Conservation (phyloP, 2,329 filamentous ascomycete genomes). For the Colletotrichum somersetense region DNA sequence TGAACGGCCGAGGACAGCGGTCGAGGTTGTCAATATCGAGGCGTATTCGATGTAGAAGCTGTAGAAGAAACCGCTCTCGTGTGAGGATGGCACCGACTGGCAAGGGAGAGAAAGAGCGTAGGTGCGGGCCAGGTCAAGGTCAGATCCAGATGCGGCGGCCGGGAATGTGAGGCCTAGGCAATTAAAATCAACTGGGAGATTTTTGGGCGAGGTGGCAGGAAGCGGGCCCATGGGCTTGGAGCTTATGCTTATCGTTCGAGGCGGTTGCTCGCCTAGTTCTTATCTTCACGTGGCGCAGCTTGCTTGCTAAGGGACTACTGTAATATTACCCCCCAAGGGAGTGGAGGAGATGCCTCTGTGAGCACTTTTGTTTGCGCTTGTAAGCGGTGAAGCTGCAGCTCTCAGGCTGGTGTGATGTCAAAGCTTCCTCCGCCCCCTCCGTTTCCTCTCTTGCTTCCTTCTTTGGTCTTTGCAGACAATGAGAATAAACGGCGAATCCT, state of each 20-base stretch:
- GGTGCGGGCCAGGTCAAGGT: not conserved
- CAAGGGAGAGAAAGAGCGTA: constrained; percentile 22
- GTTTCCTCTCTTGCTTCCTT: not conserved
- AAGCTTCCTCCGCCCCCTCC: not conserved
- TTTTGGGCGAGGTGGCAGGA: constrained; percentile 42
- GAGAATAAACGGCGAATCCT: not conserved
- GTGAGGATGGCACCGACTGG: constrained; percentile 8
- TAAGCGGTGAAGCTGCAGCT: constrained; percentile 33
- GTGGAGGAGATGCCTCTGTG: constrained; percentile 1
- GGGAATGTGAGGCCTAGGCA: constrained; percentile 20
- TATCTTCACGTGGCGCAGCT: constrained; percentile 38
- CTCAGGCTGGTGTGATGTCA: constrained; percentile 1
- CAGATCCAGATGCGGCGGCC: not conserved
- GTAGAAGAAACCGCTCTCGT: not conserved
- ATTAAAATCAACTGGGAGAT: constrained; percentile 33
- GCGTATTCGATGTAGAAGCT: not conserved
- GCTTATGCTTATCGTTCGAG: constrained; percentile 36
- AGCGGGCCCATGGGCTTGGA: constrained; percentile 33
- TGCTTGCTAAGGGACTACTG: constrained; percentile 8
- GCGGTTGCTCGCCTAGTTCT: constrained; percentile 21
- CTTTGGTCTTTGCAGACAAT: not conserved
- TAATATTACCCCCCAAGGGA: not conserved
- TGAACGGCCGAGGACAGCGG: constrained; percentile 10
- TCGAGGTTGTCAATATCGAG: not conserved
- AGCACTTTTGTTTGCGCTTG: constrained; percentile 15